phyloP scores from a whole-genome alignment of 352 stramenopile genomes.

The Pythium vanterpoolii region DNA sequence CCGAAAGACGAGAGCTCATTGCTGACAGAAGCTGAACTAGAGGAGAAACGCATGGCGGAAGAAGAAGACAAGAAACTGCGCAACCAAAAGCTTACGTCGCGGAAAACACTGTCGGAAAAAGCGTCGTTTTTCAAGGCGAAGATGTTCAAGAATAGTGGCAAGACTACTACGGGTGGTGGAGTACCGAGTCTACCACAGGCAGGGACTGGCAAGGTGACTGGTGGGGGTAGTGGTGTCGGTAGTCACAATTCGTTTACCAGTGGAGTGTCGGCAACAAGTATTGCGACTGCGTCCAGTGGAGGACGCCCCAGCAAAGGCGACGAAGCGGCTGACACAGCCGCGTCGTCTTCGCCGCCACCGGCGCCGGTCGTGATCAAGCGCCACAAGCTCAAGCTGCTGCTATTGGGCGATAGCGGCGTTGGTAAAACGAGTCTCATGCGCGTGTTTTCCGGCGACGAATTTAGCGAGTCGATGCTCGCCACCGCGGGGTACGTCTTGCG shows the following conservation, averaged over 20 bases:
- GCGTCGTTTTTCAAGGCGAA: constrained; percentile 79
- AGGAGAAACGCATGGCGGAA: constrained; percentile 87
- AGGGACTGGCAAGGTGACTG: background rate
- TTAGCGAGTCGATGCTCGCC: constrained; percentile 86
- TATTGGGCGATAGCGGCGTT: constrained; percentile 90
- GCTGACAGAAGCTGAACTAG: constrained; percentile 72
- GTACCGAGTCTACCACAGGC: background rate
- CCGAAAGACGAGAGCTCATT: constrained; percentile 32
- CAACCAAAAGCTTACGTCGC: constrained; percentile 61
- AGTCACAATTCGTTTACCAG: background rate
- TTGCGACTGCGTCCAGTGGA: background rate
- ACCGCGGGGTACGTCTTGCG: constrained; percentile 80
- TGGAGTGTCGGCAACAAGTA: background rate
- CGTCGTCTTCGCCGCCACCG: constrained; percentile 11
- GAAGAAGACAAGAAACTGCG: constrained; percentile 84
- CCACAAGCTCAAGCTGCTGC: constrained; percentile 88
- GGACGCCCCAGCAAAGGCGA: background rate
- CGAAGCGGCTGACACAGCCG: background rate
- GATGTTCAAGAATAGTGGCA: constrained; percentile 48
- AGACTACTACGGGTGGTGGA: background rate
- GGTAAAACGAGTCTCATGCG: constrained; percentile 93
- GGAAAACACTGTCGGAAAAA: constrained; percentile 54
- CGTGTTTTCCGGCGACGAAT: constrained; percentile 91
- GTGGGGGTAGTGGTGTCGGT: background rate
- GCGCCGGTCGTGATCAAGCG: constrained; percentile 57